Percentiles rank a stretch among this genome's conserved stretches.
phyloP scores from a whole-genome alignment of 2,329 filamentous ascomycete genomes.

The Huntiella abstrusa region DNA sequence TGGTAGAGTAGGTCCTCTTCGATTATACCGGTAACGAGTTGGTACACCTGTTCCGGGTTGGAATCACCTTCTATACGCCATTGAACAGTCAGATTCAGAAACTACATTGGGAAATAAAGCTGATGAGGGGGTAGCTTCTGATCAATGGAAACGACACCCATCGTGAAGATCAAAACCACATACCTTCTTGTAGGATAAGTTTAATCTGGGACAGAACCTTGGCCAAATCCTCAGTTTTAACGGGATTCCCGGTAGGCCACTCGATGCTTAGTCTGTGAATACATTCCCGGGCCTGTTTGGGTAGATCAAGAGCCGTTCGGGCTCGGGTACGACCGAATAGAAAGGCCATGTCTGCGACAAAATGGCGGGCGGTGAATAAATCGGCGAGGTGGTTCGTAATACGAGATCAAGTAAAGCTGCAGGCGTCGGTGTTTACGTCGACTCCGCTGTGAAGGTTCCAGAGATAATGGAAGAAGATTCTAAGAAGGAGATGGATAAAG shows the following conservation, averaged over 20 bases:
- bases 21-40: slow-evolving; percentile 68
- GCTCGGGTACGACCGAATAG: slow-evolving; percentile 34
- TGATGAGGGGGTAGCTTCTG: not conserved
- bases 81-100: not conserved
- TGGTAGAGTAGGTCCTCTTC: slow-evolving; percentile 76
- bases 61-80: slow-evolving; percentile 52
- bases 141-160: not conserved
- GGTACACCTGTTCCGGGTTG: slow-evolving; percentile 70
- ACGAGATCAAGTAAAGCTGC: too few relatives aligned
- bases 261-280: slow-evolving; percentile 13
- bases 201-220: slow-evolving; percentile 85
- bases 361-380: too few relatives aligned
- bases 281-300: slow-evolving; percentile 27
- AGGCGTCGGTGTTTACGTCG: too few relatives aligned
- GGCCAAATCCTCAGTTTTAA: slow-evolving; percentile 67
- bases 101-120: not conserved
- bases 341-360: slow-evolving; percentile 27
- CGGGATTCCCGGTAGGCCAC: slow-evolving; percentile 11
- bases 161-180: slow-evolving; percentile 12
- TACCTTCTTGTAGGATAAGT: slow-evolving; percentile 78
- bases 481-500: too few relatives aligned
- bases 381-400: too few relatives aligned
- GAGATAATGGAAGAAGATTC: too few relatives aligned
- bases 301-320: slow-evolving; percentile 32
- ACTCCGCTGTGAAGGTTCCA: too few relatives aligned